Evolutionary conservation across 2,329 filamentous ascomycete species (phyloP).

Genomic region (Fusarium neocosmosporiellum): DNA sequence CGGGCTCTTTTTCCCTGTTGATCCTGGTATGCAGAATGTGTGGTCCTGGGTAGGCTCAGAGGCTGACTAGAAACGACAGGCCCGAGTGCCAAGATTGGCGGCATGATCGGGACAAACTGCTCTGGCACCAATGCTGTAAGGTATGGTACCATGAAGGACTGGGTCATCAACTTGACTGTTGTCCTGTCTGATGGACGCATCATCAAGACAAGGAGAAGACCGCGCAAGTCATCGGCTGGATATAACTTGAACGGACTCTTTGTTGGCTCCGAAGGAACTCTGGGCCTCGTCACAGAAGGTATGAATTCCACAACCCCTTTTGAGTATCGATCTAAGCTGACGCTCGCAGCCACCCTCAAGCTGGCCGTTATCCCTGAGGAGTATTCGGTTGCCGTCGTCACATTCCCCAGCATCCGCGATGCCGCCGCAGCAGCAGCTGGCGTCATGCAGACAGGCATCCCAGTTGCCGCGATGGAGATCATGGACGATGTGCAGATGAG

Average conservation of each 20-base stretch:
- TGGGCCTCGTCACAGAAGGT: conserved; percentile 83
- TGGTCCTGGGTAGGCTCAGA: neutral
- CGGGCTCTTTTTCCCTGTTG: conserved; percentile 90
- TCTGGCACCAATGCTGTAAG: conserved; percentile 83
- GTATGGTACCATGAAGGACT: conserved; percentile 90
- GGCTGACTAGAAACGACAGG: conserved; percentile 46
- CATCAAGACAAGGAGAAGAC: conserved; percentile 82
- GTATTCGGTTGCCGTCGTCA: conserved; percentile 81
- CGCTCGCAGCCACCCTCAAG: conserved; percentile 74
- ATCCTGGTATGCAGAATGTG: conserved; percentile 70
- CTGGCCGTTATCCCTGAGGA: conserved; percentile 81
- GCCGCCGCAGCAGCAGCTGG: conserved; percentile 79
- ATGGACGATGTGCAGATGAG: conserved; percentile 92
- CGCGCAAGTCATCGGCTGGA: conserved; percentile 82
- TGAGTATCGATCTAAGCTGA: conserved; percentile 8
- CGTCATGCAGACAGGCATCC: conserved; percentile 80
- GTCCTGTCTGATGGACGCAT: conserved; percentile 82
- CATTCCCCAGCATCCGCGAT: conserved; percentile 80
- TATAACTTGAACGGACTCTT: conserved; percentile 87
- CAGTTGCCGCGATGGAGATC: conserved; percentile 82
- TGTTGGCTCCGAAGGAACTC: conserved; percentile 83
- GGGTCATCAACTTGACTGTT: conserved; percentile 85
- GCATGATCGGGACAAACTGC: conserved; percentile 84
- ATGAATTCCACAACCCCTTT: conserved; percentile 2
- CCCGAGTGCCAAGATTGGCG: conserved; percentile 79